Evolutionary conservation across 805 yeast species (phyloP), one percentile per base, ranked within the genome.

Genomic region (Metschnikowia hibisci): DNA sequence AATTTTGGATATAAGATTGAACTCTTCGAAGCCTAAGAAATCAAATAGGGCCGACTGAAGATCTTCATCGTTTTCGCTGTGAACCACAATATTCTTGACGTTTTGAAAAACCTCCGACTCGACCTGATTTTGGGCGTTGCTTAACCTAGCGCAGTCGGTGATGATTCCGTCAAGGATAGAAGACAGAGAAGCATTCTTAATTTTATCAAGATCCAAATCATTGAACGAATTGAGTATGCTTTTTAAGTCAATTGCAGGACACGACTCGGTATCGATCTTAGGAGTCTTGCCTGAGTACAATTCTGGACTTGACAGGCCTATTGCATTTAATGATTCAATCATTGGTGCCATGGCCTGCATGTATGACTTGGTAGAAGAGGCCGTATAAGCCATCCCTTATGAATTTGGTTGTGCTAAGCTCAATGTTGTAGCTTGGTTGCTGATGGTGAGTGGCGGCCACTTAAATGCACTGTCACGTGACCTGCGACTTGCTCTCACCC

Each of bases 1-100:
- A 10, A 88, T 63, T 34, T 71, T 75, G 1, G 88, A 74, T 8
- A 90, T 85, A 39, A 90, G 63, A 42, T 88, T 96, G 47, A 93
- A 75, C 57, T 87, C 85, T 20, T 88, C 96, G 53, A 81, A 84
- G 0, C 99, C 99, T 1, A 93, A 61, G 6, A 87, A 70, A 59
- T 89, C 96, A 46, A 87, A 80, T 32, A 93, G 64, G 6, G 78
- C 66, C 5, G 86, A 80, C 56, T 90, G 96, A 10, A 86, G 55
- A 30, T 77, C 80, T 28, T 78, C 84, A 32, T 80, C 83, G 8
- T 72, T 64, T 6, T 64, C 51, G 14, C 67, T 66, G 0, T 69
- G 54, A 2, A 57, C 52, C 3, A 78, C 38, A 0, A 66, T 63
- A 53, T 54, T 38, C 34, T 65, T 47, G 3, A 73, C 61, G 11